Evolutionary conservation across 768 basidiomycete genomes (phyloP).

Genomic region (Pholiota conissans): DNA sequence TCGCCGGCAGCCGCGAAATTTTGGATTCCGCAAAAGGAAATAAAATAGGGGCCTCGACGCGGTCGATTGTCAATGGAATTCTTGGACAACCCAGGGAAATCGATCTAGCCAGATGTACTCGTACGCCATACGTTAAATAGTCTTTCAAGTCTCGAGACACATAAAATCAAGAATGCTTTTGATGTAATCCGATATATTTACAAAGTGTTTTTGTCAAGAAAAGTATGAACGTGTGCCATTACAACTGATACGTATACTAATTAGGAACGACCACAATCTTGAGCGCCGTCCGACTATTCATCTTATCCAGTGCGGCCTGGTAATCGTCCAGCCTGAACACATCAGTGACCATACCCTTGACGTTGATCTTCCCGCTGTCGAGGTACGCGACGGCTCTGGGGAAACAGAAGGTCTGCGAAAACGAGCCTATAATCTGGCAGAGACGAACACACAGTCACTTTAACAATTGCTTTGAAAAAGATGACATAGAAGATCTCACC

Average conservation of each 20-base stretch:
- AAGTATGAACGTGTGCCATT: background rate
- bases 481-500: conserved; percentile 22
- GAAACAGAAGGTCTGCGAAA: conserved; percentile 89
- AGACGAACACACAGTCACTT: conserved; percentile 18
- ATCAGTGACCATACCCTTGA: conserved; percentile 74
- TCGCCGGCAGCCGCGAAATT: conserved; percentile 4
- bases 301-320: conserved; percentile 71
- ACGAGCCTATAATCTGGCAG: conserved; percentile 81
- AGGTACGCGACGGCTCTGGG: conserved; percentile 88
- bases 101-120: no score
- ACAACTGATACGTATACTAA: background rate
- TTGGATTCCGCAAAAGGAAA: conserved; percentile 6
- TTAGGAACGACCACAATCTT: conserved; percentile 62
- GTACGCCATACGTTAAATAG: no score
- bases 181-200: no score
- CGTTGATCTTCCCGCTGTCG: conserved; percentile 80
- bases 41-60: background rate
- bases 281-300: conserved; percentile 60
- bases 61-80: background rate
- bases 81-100: no score
- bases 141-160: no score
- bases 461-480: background rate
- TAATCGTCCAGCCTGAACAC: conserved; percentile 68
- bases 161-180: no score
- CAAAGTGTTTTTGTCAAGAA: no score